Base-by-base conservation (phyloP, 495 filamentous ascomycete species). In the Platismatia glauca region DNA sequence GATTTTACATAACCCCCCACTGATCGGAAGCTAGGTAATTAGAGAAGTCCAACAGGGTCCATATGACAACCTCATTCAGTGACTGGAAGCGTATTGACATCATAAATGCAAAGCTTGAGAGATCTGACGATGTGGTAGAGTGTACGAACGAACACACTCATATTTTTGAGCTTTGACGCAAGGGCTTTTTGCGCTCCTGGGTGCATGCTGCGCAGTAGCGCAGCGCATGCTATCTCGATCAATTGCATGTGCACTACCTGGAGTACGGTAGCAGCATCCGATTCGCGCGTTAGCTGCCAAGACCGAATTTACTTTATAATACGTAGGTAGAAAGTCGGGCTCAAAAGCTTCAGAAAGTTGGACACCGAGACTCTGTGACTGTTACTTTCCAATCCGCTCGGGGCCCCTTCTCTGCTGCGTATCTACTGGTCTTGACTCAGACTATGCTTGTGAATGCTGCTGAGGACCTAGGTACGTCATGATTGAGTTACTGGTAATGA, bases 171-270 rank as follows among this genome's bases (percentile, higher is more conserved):
- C 16, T 48, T 33, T 59, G 15, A 53, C 33, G 27, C 29, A 53
- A 34, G 48, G 48, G 24, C 27, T 4, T 16, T 18, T 31, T 52
- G 48, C 33, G 24, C 43, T 37, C 31, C 58, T 35, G 43, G 13
- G 50, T 20, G 38, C 18, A 50, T 60, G 16, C 35, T 48, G 29
- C 15, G 31, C 24, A 60, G 33, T 46, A 60, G 50, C 12, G 46
- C 29, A 33, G 29, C 50, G 27, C 29, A 52, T 52, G 48, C 12
- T 34, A 53, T 53, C 50, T 53, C 50, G 50, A 53, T 53, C 50
- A 53, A 53, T 52, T 52, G 29, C 50, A 53, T 31, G 29, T 6
- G 29, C 48, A 52, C 48, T 52, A 29, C 8, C n/a, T 22, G 31
- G 24, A n/a, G 29, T 33, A 53, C 9, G 5, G 34, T 5, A 5